phyloP scores from a whole-genome alignment of 2,329 filamentous ascomycete species.

The Fusarium armeniacum region DNA sequence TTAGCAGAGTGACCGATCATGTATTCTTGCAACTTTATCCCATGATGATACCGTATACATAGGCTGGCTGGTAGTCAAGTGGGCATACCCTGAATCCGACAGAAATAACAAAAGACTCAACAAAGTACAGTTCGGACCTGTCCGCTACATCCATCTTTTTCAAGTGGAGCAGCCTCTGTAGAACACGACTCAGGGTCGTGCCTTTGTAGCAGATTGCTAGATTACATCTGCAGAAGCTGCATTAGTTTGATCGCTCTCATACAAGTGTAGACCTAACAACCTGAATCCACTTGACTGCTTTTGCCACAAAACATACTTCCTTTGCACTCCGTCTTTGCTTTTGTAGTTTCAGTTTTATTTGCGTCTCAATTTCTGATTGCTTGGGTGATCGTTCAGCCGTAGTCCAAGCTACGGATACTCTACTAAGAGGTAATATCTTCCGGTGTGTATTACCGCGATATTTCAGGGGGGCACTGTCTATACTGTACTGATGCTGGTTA shows the following conservation, averaged over 20 bases:
- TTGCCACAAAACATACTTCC: conserved; percentile 15
- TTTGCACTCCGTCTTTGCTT: neutral
- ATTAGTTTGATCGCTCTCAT: conserved; percentile 27
- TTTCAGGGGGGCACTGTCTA: neutral
- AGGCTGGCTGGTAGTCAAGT: neutral
- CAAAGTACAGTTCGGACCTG: neutral
- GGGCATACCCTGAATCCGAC: neutral
- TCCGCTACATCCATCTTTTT: neutral
- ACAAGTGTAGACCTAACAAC: neutral
- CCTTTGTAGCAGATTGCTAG: conserved; percentile 34
- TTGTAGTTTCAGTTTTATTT: neutral
- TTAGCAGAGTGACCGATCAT: neutral
- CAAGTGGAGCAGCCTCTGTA: conserved; percentile 29
- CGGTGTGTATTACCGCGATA: neutral
- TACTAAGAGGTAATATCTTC: conserved; percentile 9
- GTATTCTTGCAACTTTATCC: neutral
- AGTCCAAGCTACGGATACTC: neutral
- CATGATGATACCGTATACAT: no score
- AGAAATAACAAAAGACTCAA: neutral
- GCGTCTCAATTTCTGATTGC: conserved; percentile 14
- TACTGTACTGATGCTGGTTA: neutral
- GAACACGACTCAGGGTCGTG: conserved; percentile 46
- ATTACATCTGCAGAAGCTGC: conserved; percentile 31
- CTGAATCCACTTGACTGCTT: neutral
- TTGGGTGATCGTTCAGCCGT: neutral